Conservation (phyloP, 306 rosid genomes). For the Pyrus communis region DNA sequence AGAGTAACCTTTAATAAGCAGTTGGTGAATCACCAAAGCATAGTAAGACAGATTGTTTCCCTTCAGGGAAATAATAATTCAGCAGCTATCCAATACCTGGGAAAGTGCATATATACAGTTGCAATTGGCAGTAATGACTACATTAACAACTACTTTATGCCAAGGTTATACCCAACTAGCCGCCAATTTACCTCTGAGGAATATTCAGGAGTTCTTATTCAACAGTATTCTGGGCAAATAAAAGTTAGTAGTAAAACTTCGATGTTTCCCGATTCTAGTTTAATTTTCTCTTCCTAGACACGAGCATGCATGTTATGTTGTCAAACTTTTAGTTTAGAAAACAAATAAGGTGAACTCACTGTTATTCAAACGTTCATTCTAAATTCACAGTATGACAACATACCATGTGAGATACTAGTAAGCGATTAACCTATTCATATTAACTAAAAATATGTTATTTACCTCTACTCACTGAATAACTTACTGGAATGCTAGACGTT, state of each 20-base stretch:
- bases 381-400: too few species aligned
- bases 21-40: conserved; percentile 8
- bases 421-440: too few species aligned
- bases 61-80: not conserved
- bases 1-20: conserved; percentile 3
- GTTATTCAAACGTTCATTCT: too few species aligned
- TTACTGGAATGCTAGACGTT: not conserved
- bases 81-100: not conserved
- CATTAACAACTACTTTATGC: conserved; percentile 12
- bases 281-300: too few species aligned
- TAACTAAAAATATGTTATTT: too few species aligned
- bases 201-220: conserved; percentile 11
- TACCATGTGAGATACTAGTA: too few species aligned
- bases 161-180: conserved; percentile 3
- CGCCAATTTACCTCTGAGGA: not conserved
- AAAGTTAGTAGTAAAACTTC: conserved; percentile 1
- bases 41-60: not conserved
- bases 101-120: conserved; percentile 16
- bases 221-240: not conserved
- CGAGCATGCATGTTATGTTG: not conserved
- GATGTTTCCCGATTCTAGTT: too few species aligned
- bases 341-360: too few species aligned
- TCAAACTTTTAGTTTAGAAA: not conserved
- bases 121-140: conserved; percentile 20
- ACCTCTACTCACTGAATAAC: too few species aligned